Evolutionary conservation across 176 grass and related monocot species (phyloP).

Genomic region (Saccharum spontaneum): DNA sequence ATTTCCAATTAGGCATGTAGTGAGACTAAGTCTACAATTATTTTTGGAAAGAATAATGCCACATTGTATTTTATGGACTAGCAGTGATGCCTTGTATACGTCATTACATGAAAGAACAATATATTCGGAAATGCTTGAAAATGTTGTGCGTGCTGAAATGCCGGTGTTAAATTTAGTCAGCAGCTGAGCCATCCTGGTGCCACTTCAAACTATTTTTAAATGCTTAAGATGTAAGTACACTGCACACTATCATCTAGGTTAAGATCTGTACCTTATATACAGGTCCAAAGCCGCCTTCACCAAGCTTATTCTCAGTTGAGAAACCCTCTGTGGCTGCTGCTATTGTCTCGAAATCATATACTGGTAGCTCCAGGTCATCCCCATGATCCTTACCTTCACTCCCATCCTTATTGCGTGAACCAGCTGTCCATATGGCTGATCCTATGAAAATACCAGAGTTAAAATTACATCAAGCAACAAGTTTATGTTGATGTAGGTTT

Average conservation of each 20-base stretch:
- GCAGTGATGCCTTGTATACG: not conserved
- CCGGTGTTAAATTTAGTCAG: not conserved
- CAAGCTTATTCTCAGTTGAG: conserved; percentile 58
- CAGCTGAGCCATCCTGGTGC: not conserved
- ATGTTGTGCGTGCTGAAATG: not conserved
- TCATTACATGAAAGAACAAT: not conserved
- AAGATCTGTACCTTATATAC: conserved; percentile 55
- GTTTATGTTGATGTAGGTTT: not conserved
- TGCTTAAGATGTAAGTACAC: not conserved
- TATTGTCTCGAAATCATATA: conserved; percentile 54
- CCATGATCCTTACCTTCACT: conserved; percentile 41
- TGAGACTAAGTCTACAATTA: not conserved
- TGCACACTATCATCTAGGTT: not conserved
- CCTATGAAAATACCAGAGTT: conserved; percentile 14
- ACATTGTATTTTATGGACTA: not conserved
- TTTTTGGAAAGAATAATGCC: not conserved
- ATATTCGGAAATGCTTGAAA: not conserved
- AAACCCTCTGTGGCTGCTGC: conserved; percentile 46
- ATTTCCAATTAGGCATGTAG: conserved; percentile 1
- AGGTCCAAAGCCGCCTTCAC: conserved; percentile 66
- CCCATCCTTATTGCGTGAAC: conserved; percentile 29
- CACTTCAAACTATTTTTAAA: not conserved
- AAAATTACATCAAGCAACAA: not conserved
- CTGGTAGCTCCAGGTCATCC: conserved; percentile 49
- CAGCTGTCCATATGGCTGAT: conserved; percentile 27